Conservation (phyloP, 257 asterid genomes). For the Solanum pennellii region DNA sequence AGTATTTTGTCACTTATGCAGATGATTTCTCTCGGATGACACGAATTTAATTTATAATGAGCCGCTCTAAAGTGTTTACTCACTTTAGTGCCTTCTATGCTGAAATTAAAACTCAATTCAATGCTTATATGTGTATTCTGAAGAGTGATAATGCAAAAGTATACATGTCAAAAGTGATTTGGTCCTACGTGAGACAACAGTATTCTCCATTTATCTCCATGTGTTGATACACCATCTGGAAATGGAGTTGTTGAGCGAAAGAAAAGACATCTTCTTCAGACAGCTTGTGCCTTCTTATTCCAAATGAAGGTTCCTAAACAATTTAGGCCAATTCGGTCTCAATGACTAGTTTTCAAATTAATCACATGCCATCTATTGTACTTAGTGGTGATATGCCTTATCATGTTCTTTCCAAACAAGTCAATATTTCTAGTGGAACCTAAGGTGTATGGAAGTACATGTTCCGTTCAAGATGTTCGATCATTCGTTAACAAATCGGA, state of each 20-base stretch:
- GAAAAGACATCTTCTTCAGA: background rate
- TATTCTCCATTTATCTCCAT: background rate
- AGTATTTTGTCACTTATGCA: background rate
- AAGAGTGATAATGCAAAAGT: background rate
- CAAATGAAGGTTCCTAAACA: background rate
- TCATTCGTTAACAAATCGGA: background rate
- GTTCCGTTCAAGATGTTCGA: background rate
- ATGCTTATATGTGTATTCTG: background rate
- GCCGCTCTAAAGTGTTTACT: background rate
- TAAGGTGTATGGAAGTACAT: background rate
- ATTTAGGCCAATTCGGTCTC: background rate
- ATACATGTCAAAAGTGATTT: background rate
- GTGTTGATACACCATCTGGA: background rate
- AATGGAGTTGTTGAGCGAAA: background rate
- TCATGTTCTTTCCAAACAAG: background rate
- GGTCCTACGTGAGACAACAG: background rate
- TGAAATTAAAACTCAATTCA: background rate
- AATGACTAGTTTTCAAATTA: background rate
- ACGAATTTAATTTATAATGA: background rate
- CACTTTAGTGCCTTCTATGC: background rate
- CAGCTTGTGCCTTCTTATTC: too few relatives aligned
- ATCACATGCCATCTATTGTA: background rate
- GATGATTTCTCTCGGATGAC: background rate
- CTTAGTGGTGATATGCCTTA: background rate
- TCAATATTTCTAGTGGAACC: background rate